Evolutionary conservation across 345 rosid genomes (phyloP), one percentile per base, ranked within the genome.

Genomic region (Salix caprea): DNA sequence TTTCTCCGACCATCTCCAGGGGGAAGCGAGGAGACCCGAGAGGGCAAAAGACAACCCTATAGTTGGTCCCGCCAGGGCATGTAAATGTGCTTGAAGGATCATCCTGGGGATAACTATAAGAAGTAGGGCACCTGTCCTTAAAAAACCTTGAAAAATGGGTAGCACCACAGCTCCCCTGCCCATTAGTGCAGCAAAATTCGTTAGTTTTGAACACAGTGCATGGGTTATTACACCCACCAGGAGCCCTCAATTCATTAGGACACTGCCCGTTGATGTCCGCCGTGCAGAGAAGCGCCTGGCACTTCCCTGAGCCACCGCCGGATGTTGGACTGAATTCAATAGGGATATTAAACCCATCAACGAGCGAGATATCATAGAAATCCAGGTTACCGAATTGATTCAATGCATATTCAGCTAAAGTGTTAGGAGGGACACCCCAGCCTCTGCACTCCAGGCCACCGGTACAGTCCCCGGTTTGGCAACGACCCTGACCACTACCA

Each of bases 81-180:
- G 67, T 62, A 24, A 62, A 62, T n/a, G 67, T 62, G 16, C 67
- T 62, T 12, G 67, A 12, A 0, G 67, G 28, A 24, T 62, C 67
- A 26, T 62, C 67, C 23, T 19, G 67, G 32, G 67, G 67, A 62
- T 76, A 76, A 26, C 78, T 76, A 28, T 80, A 80, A 66, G 79
- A 76, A 76, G 76, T 72, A 2, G 79, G 79, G 65, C 83, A 80
- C 32, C 74, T 71, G 0, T 71, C 62, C 69, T 80, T 80, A 73
- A 80, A 80, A 62, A 65, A 80, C 69, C 8, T 80, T 1, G 83
- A 80, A 12, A 64, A 67, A 15, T 7, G 7, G 16, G 79, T 80
- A 3, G 83, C 74, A 2, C 70, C 60, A 67, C 80, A 80, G 69
- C 54, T 80, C 50, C 50, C 50, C 16, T 46, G 50, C n/a, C 73